These are phyloP conservation scores for Pseudodiploospora longispora DNA, from an alignment of 2,329 filamentous ascomycete genomes.

Conservation along the genomic window DNA sequence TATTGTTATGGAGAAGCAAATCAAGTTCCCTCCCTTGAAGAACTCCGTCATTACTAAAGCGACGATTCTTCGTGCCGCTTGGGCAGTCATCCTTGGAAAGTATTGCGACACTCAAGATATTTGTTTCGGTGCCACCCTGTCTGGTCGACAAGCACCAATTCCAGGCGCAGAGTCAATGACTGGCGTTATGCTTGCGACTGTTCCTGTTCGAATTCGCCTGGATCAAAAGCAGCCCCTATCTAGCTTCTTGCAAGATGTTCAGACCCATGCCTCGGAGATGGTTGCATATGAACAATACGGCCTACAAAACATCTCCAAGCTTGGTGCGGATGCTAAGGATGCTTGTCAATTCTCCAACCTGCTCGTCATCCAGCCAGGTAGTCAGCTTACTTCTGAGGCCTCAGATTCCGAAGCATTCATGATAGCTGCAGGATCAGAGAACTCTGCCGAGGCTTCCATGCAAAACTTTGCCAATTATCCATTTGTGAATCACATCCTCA, in stretches of 20 bases:
- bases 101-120: not conserved
- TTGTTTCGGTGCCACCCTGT: not conserved
- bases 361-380: too few relatives aligned
- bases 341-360: too few relatives aligned
- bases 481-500: too few relatives aligned
- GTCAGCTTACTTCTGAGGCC: too few relatives aligned
- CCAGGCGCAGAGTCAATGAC: not conserved
- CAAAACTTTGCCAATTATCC: too few relatives aligned
- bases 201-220: slow-evolving; percentile 8
- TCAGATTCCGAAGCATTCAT: too few relatives aligned
- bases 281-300: slow-evolving; percentile 15
- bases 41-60: not conserved
- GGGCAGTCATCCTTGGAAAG: not conserved
- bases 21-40: too few relatives aligned
- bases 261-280: slow-evolving; percentile 9
- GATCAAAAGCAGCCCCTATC: slow-evolving; percentile 1
- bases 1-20: too few relatives aligned
- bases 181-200: slow-evolving; percentile 8
- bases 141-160: slow-evolving; percentile 6
- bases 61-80: slow-evolving; percentile 8
- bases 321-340: not conserved
- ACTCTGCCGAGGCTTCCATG: too few relatives aligned
- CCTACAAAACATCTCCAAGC: slow-evolving; percentile 9
- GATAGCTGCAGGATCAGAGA: too few relatives aligned
- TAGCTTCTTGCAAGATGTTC: slow-evolving; percentile 7